A percentile compares a stretch with the other conserved stretches of the same genome.
Conservation (phyloP, 2,329 filamentous ascomycete species). For the Metarhizium brunneum region DNA sequence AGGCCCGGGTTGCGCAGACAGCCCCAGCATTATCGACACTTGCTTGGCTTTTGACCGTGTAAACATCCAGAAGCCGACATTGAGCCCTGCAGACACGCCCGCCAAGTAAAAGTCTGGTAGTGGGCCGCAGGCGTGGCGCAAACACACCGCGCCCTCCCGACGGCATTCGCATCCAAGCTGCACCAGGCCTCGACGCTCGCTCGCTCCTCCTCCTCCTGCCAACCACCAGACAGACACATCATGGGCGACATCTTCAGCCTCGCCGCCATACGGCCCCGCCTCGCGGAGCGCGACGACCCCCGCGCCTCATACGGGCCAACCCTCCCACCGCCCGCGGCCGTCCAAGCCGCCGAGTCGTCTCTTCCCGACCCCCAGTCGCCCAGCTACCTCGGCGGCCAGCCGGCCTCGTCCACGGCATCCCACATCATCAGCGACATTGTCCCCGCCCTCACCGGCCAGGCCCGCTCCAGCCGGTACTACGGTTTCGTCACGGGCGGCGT, state of each 20-base stretch:
- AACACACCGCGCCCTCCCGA: background rate
- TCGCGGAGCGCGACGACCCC: constrained; percentile 13
- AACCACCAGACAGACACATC: background rate
- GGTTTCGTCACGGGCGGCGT: constrained; percentile 81
- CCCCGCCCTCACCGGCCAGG: constrained; percentile 57
- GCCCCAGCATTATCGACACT: too few species aligned
- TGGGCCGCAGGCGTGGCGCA: too few species aligned
- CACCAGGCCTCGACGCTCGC: too few species aligned
- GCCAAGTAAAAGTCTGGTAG: too few species aligned
- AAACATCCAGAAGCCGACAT: too few species aligned
- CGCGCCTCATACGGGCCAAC: constrained; percentile 16
- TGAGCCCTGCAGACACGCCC: too few species aligned
- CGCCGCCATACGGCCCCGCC: constrained; percentile 9
- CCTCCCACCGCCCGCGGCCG: constrained; percentile 26
- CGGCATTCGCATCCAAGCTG: background rate
- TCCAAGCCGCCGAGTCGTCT: constrained; percentile 28
- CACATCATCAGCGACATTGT: constrained; percentile 39
- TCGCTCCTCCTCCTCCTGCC: background rate
- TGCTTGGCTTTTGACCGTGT: too few species aligned
- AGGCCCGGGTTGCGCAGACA: too few species aligned
- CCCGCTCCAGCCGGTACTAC: constrained; percentile 56
- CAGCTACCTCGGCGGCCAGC: constrained; percentile 19
- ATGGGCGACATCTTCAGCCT: constrained; percentile 18
- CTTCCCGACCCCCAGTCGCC: constrained; percentile 24
- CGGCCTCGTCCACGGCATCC: constrained; percentile 18